Evolutionary conservation across 768 basidiomycete species (phyloP).

Genomic region (Hygrophorus pudorinus): DNA sequence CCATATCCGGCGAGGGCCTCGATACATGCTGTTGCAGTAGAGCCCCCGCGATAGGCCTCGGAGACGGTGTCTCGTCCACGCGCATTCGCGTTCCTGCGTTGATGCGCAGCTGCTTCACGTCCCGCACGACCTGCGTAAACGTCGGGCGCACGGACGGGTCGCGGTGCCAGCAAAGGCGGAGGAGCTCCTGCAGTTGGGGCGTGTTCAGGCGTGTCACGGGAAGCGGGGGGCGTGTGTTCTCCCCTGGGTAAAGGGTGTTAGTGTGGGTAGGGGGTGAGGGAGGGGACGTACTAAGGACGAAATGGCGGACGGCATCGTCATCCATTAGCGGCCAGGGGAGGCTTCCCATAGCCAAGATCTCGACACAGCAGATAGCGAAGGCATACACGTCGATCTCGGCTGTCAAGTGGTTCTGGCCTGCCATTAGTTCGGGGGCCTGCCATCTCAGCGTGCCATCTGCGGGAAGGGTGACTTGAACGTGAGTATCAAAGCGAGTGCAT

Average conservation of each 20-base stretch:
- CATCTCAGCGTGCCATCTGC: slow-evolving; percentile 59
- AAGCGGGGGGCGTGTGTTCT: slow-evolving; percentile 41
- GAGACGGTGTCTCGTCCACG: slow-evolving; percentile 21
- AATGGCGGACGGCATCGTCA: slow-evolving; percentile 39
- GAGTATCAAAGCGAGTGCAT: not conserved
- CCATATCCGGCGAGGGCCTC: slow-evolving; percentile 31
- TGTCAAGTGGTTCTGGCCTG: slow-evolving; percentile 41
- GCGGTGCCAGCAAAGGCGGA: slow-evolving; percentile 47
- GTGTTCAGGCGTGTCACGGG: slow-evolving; percentile 27
- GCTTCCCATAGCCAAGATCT: slow-evolving; percentile 52
- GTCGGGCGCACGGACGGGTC: slow-evolving; percentile 41
- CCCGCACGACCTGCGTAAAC: slow-evolving; percentile 38
- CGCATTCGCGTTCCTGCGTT: slow-evolving; percentile 20
- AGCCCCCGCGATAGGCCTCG: slow-evolving; percentile 15
- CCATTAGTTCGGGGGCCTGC: slow-evolving; percentile 56
- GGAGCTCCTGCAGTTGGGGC: slow-evolving; percentile 29
- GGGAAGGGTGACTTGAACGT: not conserved
- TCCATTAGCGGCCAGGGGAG: slow-evolving; percentile 46
- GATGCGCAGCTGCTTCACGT: slow-evolving; percentile 35
- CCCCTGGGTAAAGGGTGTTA: slow-evolving; percentile 22
- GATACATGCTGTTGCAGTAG: slow-evolving; percentile 12
- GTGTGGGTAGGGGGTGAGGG: slow-evolving; percentile 6
- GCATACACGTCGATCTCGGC: slow-evolving; percentile 57
- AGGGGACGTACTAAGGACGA: slow-evolving; percentile 36
- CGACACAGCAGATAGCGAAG: slow-evolving; percentile 55